Percentiles rank a stretch among this genome's conserved stretches.
These are phyloP conservation scores for Ascochyta koolunga DNA, from an alignment of 2,329 filamentous ascomycete genomes.

Conservation along the genomic window DNA sequence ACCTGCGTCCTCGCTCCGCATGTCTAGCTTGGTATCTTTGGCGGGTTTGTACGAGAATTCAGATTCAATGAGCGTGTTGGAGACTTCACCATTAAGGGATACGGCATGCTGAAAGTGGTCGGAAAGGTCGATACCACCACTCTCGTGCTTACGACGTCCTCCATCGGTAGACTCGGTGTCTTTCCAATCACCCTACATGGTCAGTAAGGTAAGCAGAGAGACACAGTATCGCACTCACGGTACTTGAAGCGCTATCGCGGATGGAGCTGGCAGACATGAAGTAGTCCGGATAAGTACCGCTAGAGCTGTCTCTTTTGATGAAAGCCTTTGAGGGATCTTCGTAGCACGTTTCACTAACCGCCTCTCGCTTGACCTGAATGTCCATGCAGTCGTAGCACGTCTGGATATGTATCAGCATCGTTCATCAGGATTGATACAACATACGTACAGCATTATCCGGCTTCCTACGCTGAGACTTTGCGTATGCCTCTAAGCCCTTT, in stretches of 20 bases:
- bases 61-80: slow-evolving; percentile 27
- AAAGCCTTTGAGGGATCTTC: slow-evolving; percentile 34
- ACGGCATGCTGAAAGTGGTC: slow-evolving; percentile 22
- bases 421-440: background rate
- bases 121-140: slow-evolving; percentile 28
- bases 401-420: slow-evolving; percentile 21
- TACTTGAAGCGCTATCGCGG: slow-evolving; percentile 22
- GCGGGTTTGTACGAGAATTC: slow-evolving; percentile 21
- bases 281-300: slow-evolving; percentile 28
- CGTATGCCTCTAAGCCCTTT: slow-evolving; percentile 57
- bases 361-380: slow-evolving; percentile 25
- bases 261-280: slow-evolving; percentile 12
- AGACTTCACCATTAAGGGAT: slow-evolving; percentile 17
- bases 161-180: slow-evolving; percentile 16
- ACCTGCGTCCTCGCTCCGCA: slow-evolving; percentile 20
- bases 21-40: background rate
- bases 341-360: slow-evolving; percentile 39
- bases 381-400: slow-evolving; percentile 43
- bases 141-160: slow-evolving; percentile 8
- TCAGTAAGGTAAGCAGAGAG: slow-evolving; percentile 14
- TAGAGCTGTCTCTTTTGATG: slow-evolving; percentile 21
- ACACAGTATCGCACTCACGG: slow-evolving; percentile 17
- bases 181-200: slow-evolving; percentile 18
- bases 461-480: slow-evolving; percentile 55
- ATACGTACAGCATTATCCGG: slow-evolving; percentile 54